Base-by-base conservation (phyloP, 2,329 filamentous ascomycete genomes). In the Colletotrichum sp. region DNA sequence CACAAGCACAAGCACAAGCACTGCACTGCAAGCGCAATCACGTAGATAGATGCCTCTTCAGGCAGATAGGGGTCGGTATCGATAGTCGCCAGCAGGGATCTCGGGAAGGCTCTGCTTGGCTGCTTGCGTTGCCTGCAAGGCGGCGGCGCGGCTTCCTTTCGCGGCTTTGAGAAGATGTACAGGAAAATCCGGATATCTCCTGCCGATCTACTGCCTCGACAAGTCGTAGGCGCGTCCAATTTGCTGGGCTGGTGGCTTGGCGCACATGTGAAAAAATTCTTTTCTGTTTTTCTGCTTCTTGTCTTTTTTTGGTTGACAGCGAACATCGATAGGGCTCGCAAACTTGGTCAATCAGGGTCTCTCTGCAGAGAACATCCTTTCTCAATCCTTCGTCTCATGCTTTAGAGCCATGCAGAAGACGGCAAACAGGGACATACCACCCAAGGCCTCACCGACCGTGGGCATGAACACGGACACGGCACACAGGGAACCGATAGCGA, bases 251-350 rank as follows among this genome's bases (percentile, higher is more conserved):
- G 64, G 36, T 34, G 66, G 65, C 64, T 60, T 74, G 70, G 74
- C 74, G 48, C 44, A 69, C 74, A 76, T 76, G 74, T 76, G 74
- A 76, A 76, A 76, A 59, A 68, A 52, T 60, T 59, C 34, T 52
- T 62, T 69, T 48, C 39, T 22, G n/a, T 5, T 52, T 22, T 22
- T 52, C n/a, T 52, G 4, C n/a, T 52, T 52, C 44, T 22, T 22
- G 44, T 52, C 44, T 13, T 52, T 52, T 52, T 13, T 22, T 52
- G 44, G 44, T 52, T 55, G 55, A 48, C 36, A 48, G 67, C 67
- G 55, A 62, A 24, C 34, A 62, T 62, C 24, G 44, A 70, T 52
- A 36, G 28, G 67, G 57, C 32, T 60, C 48, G 26, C 55, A 30
- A 24, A 55, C 10, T 52, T 18, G 34, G 59, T n/a, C 36, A 70